These are phyloP conservation scores for Boletus semigastroideus DNA, from an alignment of 1,284 basidiomycete genomes.

Conservation along the genomic window DNA sequence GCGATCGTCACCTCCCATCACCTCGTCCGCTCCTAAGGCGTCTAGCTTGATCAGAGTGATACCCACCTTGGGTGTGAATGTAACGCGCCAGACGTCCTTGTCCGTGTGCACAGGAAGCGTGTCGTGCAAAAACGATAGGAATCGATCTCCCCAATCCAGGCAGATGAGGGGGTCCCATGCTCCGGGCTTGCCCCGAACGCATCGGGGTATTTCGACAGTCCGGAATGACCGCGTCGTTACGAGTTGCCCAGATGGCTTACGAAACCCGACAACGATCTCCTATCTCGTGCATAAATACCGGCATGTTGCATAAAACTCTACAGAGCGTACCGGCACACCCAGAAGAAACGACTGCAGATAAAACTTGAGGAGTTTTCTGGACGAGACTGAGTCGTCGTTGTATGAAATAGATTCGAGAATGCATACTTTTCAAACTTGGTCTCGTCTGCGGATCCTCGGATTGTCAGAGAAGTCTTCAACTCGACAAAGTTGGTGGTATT, in stretches of 20 bases:
- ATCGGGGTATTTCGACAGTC: constrained; percentile 68
- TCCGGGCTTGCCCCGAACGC: constrained; percentile 70
- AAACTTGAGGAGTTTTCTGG: constrained; percentile 88
- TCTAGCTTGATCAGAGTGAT: constrained; percentile 47
- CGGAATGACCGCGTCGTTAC: constrained; percentile 65
- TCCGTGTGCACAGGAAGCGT: constrained; percentile 28
- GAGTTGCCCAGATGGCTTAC: constrained; percentile 73
- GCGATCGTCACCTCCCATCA: constrained; percentile 63
- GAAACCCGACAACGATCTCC: constrained; percentile 91
- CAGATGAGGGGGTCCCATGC: constrained; percentile 80
- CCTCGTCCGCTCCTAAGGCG: constrained; percentile 51
- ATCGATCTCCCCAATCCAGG: constrained; percentile 69
- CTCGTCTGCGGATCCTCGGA: constrained; percentile 70
- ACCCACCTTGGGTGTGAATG: constrained; percentile 57
- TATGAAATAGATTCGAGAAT: background rate
- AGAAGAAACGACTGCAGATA: constrained; percentile 95
- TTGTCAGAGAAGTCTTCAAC: constrained; percentile 88
- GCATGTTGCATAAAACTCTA: background rate
- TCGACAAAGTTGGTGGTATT: constrained; percentile 76
- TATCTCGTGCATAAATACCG: constrained; percentile 32
- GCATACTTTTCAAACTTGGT: constrained; percentile 77
- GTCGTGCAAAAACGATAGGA: constrained; percentile 58
- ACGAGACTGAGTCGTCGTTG: constrained; percentile 6
- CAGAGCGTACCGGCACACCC: constrained; percentile 74
- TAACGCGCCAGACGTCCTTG: constrained; percentile 63